A percentile compares a stretch with the other conserved stretches of the same genome.
Conservation (phyloP, 192 early-diverging fungal genomes). For the Coemansia sp. region DNA sequence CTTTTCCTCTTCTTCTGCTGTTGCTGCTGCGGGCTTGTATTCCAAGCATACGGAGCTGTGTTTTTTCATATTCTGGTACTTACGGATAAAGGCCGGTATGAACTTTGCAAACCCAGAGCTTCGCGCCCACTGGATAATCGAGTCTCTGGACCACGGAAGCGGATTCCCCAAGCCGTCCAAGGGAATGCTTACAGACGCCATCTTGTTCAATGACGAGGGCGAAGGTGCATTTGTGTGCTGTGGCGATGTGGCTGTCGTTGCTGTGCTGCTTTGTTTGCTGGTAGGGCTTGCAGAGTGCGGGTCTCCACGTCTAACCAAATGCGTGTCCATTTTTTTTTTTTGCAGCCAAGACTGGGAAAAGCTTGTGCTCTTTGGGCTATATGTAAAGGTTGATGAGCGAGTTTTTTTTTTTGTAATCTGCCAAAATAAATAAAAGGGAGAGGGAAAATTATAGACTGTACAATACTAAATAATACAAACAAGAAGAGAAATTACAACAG, state of each 20-base stretch:
- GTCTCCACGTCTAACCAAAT: constrained; percentile 10
- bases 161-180: constrained; percentile 38
- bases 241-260: neutral
- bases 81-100: constrained; percentile 46
- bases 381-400: too few relatives aligned
- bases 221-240: neutral
- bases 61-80: constrained; percentile 1
- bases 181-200: constrained; percentile 41
- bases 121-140: constrained; percentile 43
- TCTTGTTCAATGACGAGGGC: constrained; percentile 17
- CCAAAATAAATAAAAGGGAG: too few relatives aligned
- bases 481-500: too few relatives aligned
- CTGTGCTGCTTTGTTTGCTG: neutral
- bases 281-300: neutral
- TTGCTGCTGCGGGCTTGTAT: too few relatives aligned
- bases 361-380: too few relatives aligned
- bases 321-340: neutral
- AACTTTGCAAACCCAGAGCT: constrained; percentile 48
- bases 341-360: too few relatives aligned
- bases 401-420: too few relatives aligned
- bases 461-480: too few relatives aligned
- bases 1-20: too few relatives aligned
- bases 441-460: too few relatives aligned
- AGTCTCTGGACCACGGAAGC: constrained; percentile 49
- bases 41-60: too few relatives aligned